Evolutionary conservation across 768 basidiomycete genomes (phyloP).

Genomic region (Lactifluus pinguis): DNA sequence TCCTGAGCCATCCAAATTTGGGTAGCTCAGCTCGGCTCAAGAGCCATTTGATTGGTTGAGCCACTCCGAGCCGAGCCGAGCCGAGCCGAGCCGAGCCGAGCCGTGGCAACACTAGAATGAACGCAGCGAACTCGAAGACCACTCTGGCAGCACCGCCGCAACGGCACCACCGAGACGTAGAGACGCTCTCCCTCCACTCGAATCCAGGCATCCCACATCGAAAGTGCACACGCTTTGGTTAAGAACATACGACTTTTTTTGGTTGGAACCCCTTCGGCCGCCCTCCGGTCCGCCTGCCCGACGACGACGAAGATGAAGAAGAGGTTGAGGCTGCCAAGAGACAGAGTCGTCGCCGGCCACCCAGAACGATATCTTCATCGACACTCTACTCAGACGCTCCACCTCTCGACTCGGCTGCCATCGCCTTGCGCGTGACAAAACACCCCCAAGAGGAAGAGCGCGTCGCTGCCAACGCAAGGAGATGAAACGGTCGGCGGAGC

Average conservation of each 20-base stretch:
- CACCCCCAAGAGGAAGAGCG: slow-evolving; percentile 26
- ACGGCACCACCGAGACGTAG: slow-evolving; percentile 47
- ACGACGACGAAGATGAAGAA: slow-evolving; percentile 39
- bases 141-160: slow-evolving; percentile 31
- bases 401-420: slow-evolving; percentile 48
- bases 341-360: neutral
- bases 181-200: slow-evolving; percentile 59
- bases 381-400: slow-evolving; percentile 68
- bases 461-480: slow-evolving; percentile 39
- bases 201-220: slow-evolving; percentile 35
- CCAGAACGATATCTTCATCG: slow-evolving; percentile 27
- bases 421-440: too few relatives aligned
- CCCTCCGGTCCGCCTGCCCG: slow-evolving; percentile 49
- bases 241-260: slow-evolving; percentile 47
- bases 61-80: too few relatives aligned
- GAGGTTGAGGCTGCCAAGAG: neutral
- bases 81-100: too few relatives aligned
- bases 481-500: slow-evolving; percentile 30
- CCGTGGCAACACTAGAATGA: too few relatives aligned
- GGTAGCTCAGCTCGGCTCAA: too few relatives aligned
- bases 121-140: slow-evolving; percentile 44
- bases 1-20: too few relatives aligned
- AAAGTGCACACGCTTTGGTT: slow-evolving; percentile 20
- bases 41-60: too few relatives aligned
- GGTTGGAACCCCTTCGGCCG: slow-evolving; percentile 63